Evolutionary conservation across 176 grass and related monocot species (phyloP).

Genomic region (Rhipidocladum racemiflorum): DNA sequence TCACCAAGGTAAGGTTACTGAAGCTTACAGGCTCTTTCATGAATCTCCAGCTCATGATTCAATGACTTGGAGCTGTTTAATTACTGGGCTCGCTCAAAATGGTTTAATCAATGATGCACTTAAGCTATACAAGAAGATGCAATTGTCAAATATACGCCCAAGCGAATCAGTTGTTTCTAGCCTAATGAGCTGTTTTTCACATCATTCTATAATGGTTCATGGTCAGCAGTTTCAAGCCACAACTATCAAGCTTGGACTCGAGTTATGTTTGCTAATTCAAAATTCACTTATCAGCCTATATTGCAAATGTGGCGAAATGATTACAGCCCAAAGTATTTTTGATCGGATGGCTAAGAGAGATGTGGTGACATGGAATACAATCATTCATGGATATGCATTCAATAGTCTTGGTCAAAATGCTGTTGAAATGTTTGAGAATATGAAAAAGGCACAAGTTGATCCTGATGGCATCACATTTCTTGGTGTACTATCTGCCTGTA

Average conservation of each 20-base stretch:
- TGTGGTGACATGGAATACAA: conserved; percentile 70
- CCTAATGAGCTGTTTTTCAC: conserved; percentile 53
- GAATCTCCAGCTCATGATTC: conserved; percentile 46
- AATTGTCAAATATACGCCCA: conserved; percentile 41
- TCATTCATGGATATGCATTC: conserved; percentile 70
- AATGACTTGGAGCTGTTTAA: conserved; percentile 56
- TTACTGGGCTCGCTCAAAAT: conserved; percentile 51
- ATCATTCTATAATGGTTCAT: conserved; percentile 46
- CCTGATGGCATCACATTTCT: conserved; percentile 69
- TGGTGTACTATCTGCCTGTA: conserved; percentile 58
- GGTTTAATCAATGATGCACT: conserved; percentile 49
- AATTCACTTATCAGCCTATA: conserved; percentile 71
- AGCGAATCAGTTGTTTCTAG: conserved; percentile 51
- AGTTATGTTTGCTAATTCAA: conserved; percentile 39
- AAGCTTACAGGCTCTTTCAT: conserved; percentile 64
- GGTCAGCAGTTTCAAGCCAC: conserved; percentile 54
- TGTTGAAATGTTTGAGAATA: conserved; percentile 49
- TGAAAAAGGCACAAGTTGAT: conserved; percentile 40
- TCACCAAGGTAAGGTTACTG: conserved; percentile 46
- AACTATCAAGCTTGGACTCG: conserved; percentile 49
- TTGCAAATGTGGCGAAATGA: conserved; percentile 62
- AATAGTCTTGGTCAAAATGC: conserved; percentile 48
- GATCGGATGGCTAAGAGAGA: conserved; percentile 44
- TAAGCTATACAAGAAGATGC: conserved; percentile 53
- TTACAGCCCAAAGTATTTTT: conserved; percentile 43